phyloP scores from a whole-genome alignment of 257 asterid genomes.

The Salvia splendens region DNA sequence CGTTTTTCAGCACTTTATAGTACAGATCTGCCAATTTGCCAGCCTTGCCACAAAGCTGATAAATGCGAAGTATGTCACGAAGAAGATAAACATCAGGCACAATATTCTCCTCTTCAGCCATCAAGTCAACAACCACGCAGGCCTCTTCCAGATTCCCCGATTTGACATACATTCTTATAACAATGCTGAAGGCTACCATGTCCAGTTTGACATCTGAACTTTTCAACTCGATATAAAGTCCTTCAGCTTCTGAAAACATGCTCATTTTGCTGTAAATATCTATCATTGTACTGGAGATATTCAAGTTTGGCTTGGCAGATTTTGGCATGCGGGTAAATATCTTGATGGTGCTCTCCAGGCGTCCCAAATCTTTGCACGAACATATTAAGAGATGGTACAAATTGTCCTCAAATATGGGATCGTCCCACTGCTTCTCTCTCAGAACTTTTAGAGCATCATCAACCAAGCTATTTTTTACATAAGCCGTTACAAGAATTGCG shows the following conservation, averaged over 20 bases:
- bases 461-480: slow-evolving; percentile 60
- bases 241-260: slow-evolving; percentile 64
- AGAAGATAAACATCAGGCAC: slow-evolving; percentile 83
- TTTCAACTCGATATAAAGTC: slow-evolving; percentile 53
- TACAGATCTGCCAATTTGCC: slow-evolving; percentile 64
- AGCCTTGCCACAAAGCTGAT: slow-evolving; percentile 62
- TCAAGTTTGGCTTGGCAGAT: slow-evolving; percentile 63
- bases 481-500: slow-evolving; percentile 66
- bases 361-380: slow-evolving; percentile 76
- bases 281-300: slow-evolving; percentile 79
- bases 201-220: slow-evolving; percentile 57
- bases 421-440: slow-evolving; percentile 68
- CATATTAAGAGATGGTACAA: slow-evolving; percentile 82
- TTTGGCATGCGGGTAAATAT: slow-evolving; percentile 67
- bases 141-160: slow-evolving; percentile 67
- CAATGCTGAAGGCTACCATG: slow-evolving; percentile 71
- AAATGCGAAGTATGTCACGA: slow-evolving; percentile 82
- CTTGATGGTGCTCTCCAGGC: slow-evolving; percentile 59
- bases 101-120: slow-evolving; percentile 61
- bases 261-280: slow-evolving; percentile 67
- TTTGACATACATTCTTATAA: slow-evolving; percentile 74
- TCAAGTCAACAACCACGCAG: slow-evolving; percentile 54
- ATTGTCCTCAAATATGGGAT: slow-evolving; percentile 71
- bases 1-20: slow-evolving; percentile 61
- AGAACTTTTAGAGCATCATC: slow-evolving; percentile 64